Evolutionary conservation across 371 early-diverging fungal species (phyloP), one percentile per base, ranked within the genome.

Genomic region (Syncephalastrum monosporum): DNA sequence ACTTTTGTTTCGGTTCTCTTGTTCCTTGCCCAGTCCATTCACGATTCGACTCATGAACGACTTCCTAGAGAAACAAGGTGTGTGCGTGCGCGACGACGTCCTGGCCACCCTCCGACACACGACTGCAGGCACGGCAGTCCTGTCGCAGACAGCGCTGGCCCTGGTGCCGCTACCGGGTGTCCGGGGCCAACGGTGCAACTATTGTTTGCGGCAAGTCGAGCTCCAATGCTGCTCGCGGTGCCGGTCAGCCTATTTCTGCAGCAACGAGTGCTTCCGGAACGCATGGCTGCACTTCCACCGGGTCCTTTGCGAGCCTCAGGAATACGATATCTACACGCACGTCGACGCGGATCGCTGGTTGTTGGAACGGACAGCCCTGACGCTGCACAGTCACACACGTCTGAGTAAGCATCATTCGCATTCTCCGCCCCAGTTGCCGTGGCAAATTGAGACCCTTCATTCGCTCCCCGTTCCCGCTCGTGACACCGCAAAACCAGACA

Each of bases 351-450:
- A 73, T 61, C 68, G 71, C 44, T 76, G 77, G 77, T 45, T 76
- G 29, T 51, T 76, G 47, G 77, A 76, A 57, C 60, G 77, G 49
- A 60, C 67, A 5, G 73, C 73, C 38, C 59, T 76, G 41, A 73
- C 71, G 38, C 62, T 76, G 16, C 67, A 73, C 67, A 76, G 77
- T 67, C 77, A 76, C 68, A 60, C 54, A 41, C 71, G 67, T 60
- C 67, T 76, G 69, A 76, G 67, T 76, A 76, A 75, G 71, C 76
- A 73, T 42, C 58, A 71, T 57, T 75, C 75, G 29, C 71, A 69
- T 65, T 72, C 76, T 65, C 75, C 71, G 67, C 63, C 69, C 15
- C 65, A 70, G 19, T 53, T 72, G 16, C 67, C 69, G 42, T 52
- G 56, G 16, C 66, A 71, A 16, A 71, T 76, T 27, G 52, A 76